A percentile compares a stretch with the other conserved stretches of the same genome.
Conservation (phyloP, 805 yeast genomes). For the Hanseniaspora occidentalis region DNA sequence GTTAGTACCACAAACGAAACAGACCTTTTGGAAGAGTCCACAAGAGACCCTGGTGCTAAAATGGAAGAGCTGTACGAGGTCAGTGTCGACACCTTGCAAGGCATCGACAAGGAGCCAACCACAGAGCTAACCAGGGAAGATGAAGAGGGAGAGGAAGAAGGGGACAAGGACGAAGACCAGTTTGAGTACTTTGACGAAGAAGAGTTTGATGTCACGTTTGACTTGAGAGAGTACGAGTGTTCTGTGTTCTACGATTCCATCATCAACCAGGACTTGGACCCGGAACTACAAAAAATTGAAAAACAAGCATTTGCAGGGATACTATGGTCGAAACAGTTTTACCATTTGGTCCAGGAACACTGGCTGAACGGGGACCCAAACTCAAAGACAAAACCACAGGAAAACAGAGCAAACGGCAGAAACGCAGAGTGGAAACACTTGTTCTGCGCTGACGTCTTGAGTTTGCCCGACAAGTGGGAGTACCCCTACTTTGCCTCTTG, state of each 20-base stretch:
- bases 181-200: constrained; percentile 50
- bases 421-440: constrained; percentile 82
- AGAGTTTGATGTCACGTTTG: constrained; percentile 56
- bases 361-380: constrained; percentile 83
- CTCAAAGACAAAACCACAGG: constrained; percentile 64
- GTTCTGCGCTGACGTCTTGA: constrained; percentile 75
- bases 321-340: constrained; percentile 88
- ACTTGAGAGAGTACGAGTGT: constrained; percentile 71
- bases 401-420: constrained; percentile 74
- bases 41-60: no score
- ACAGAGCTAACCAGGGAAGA: constrained; percentile 6
- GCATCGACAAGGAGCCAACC: no score
- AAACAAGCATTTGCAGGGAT: constrained; percentile 92
- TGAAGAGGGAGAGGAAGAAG: constrained; percentile 23
- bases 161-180: constrained; percentile 12
- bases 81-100: constrained; percentile 1
- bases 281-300: constrained; percentile 69
- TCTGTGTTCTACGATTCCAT: constrained; percentile 87
- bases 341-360: constrained; percentile 70
- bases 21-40: no score
- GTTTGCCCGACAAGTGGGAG: constrained; percentile 93
- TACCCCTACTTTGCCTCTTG: constrained; percentile 94
- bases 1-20: no score
- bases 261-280: constrained; percentile 73
- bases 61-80: no score